Conservation (phyloP, 1,284 basidiomycete genomes). For the Apiotrichum veenhuisii region DNA sequence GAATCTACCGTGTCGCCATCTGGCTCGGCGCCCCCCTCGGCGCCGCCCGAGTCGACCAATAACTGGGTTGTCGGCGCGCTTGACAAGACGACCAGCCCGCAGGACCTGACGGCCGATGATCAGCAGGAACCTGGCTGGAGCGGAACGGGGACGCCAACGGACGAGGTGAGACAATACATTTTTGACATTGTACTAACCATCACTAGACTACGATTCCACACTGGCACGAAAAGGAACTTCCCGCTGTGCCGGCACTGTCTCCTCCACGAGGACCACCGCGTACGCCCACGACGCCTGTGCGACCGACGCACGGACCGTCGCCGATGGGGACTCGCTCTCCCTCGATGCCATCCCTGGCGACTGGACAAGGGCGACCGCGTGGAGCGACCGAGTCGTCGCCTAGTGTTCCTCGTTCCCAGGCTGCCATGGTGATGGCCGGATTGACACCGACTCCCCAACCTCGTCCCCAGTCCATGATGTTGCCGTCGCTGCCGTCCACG, state of each 20-base stretch:
- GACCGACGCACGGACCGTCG: background rate
- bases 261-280: background rate
- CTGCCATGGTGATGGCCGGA: background rate
- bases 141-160: background rate
- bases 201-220: background rate
- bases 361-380: background rate
- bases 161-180: background rate
- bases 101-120: background rate
- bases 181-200: background rate
- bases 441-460: background rate
- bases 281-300: slow-evolving; percentile 1
- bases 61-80: slow-evolving; percentile 11
- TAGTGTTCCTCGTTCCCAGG: slow-evolving; percentile 9
- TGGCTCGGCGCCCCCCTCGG: slow-evolving; percentile 31
- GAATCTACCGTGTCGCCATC: slow-evolving; percentile 1
- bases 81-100: background rate
- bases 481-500: slow-evolving; percentile 4
- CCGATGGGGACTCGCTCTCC: background rate
- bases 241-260: background rate
- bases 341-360: slow-evolving; percentile 1
- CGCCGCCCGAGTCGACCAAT: slow-evolving; percentile 15
- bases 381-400: slow-evolving; percentile 4
- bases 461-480: slow-evolving; percentile 17
- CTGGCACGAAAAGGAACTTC: slow-evolving; percentile 5
- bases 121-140: background rate